Percentiles rank a stretch among this genome's conserved stretches.
These are phyloP conservation scores for Platanthera zijinensis DNA, from an alignment of 106 monocot genomes.

Conservation along the genomic window DNA sequence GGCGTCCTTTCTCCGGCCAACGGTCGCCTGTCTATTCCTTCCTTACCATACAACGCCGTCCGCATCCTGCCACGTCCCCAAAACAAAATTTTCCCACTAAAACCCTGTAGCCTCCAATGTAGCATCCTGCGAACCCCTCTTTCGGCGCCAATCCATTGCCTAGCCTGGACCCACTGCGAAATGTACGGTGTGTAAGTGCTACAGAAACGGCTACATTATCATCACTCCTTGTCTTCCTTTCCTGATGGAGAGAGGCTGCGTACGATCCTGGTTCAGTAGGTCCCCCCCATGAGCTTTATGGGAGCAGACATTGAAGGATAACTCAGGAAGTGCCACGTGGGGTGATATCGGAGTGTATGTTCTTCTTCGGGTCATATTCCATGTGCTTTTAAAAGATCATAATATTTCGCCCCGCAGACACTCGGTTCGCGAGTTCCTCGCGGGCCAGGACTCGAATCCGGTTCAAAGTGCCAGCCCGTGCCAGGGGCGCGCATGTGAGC, in stretches of 20 bases:
- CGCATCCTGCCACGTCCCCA: no score
- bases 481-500: not conserved
- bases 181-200: not conserved
- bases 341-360: not conserved
- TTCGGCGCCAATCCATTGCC: not conserved
- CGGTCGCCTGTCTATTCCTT: not conserved
- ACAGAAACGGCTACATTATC: not conserved
- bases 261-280: not conserved
- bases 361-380: not conserved
- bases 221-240: not conserved
- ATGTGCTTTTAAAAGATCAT: not conserved
- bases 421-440: not conserved
- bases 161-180: not conserved
- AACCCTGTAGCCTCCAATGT: not conserved
- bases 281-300: not conserved
- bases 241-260: not conserved
- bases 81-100: not conserved
- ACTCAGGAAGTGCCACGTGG: not conserved
- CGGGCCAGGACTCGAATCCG: slow-evolving; percentile 1
- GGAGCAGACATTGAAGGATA: not conserved
- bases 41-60: no score
- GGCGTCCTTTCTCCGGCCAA: not conserved
- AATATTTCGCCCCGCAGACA: no score
- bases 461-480: slow-evolving; percentile 1
- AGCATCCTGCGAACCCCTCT: not conserved